Conservation (phyloP, 2,329 filamentous ascomycete genomes). For the Neonectria magnoliae region DNA sequence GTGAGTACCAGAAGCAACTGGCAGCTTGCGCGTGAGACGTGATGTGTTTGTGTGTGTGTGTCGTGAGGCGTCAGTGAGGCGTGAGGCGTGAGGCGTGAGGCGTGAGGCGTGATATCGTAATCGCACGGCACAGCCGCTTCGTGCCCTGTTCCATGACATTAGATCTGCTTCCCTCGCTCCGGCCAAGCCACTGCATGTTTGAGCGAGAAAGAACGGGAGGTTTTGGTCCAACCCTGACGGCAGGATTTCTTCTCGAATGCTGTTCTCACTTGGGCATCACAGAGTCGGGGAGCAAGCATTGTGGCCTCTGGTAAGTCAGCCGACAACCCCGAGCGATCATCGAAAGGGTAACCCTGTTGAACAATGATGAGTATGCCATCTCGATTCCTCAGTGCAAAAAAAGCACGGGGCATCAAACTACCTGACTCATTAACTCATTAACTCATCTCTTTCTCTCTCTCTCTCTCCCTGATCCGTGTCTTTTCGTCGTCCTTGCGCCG, state of each 20-base stretch:
- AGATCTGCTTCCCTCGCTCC: conserved; percentile 7
- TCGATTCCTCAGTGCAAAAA: conserved; percentile 8
- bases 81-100: conserved; percentile 4
- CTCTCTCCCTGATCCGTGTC: conserved; percentile 4
- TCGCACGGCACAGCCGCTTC: conserved; percentile 12
- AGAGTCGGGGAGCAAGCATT: not conserved
- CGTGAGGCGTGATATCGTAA: conserved; percentile 18
- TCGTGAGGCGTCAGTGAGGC: conserved; percentile 2
- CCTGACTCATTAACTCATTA: not conserved
- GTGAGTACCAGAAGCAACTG: not conserved
- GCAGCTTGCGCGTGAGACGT: not conserved
- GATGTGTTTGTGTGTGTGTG: not conserved
- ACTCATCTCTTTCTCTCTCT: not conserved
- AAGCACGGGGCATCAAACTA: not conserved
- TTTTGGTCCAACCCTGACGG: not conserved
- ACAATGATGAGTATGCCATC: not conserved
- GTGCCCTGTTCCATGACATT: conserved; percentile 19
- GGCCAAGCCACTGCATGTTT: not conserved
- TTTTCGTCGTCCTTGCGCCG: not conserved
- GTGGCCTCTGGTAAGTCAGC: conserved; percentile 19
- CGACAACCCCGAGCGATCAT: conserved; percentile 11
- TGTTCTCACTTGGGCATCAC: conserved; percentile 2
- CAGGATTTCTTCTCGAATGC: not conserved
- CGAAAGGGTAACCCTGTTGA: conserved; percentile 9
- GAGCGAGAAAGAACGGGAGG: not conserved